A percentile compares a stretch with the other conserved stretches of the same genome.
These are phyloP conservation scores for Suhomyces choctaworum DNA, from an alignment of 1,139 yeast species.

Conservation along the genomic window DNA sequence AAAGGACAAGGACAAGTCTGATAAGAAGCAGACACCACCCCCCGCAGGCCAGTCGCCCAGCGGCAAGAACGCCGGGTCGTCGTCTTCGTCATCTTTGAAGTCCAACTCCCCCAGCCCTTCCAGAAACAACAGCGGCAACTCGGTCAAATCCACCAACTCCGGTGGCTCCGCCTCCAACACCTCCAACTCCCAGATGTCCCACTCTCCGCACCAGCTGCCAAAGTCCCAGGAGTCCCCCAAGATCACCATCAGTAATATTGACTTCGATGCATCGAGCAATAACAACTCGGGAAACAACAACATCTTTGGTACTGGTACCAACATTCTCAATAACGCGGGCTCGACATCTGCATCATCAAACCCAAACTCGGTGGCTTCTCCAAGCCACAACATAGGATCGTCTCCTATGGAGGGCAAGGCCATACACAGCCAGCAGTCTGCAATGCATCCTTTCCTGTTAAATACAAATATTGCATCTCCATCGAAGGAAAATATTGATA, in stretches of 20 bases:
- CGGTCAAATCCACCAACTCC: conserved; percentile 28
- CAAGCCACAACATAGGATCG: background rate
- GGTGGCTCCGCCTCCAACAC: conserved; percentile 18
- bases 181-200: conserved; percentile 8
- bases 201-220: conserved; percentile 18
- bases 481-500: conserved; percentile 44
- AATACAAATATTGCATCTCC: conserved; percentile 48
- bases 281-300: conserved; percentile 21
- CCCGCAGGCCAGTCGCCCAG: conserved; percentile 10
- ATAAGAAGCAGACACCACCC: conserved; percentile 15
- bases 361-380: conserved; percentile 8
- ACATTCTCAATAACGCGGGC: conserved; percentile 26
- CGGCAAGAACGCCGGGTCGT: conserved; percentile 10
- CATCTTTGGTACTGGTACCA: conserved; percentile 19
- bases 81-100: conserved; percentile 26
- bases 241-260: conserved; percentile 27
- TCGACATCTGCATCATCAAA: conserved; percentile 8
- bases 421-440: conserved; percentile 29
- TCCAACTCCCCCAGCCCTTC: conserved; percentile 39
- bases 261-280: conserved; percentile 16
- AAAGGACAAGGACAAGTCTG: conserved; percentile 22
- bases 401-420: conserved; percentile 17
- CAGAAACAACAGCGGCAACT: conserved; percentile 33
- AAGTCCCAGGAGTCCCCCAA: conserved; percentile 27
- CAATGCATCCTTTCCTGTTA: conserved; percentile 35